Base-by-base conservation (phyloP, 163 green algal genomes). In the Dunaliella salina region DNA sequence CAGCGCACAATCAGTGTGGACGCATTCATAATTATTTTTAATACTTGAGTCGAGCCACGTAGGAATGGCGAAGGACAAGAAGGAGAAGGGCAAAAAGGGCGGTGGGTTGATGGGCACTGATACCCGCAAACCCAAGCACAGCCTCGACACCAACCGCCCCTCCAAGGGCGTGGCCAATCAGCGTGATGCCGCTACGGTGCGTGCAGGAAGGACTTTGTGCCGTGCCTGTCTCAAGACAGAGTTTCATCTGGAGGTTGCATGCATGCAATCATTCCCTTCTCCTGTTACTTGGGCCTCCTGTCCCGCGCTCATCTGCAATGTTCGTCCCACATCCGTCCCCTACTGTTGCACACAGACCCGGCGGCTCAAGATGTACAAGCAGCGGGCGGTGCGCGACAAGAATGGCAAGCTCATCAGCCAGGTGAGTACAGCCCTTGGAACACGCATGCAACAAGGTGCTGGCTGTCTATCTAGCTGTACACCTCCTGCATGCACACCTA, bases 361-460 rank as follows among this genome's bases (percentile, higher is more conserved):
- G n/a, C 93, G 96, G 57, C 94, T 98, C 40, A 93, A 95, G 24
- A 99, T 99, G 97, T 99, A 99, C 93, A 98, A 97, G 80, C 92
- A 85, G 91, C 91, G 82, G 88, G 90, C 97, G 0, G 91, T 93
- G 57, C 89, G 97, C 0, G 95, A 99, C 92, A 98, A 95, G 85
- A 96, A 97, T 24, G 97, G 97, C 11, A 95, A 94, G 50, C 84
- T 99, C 32, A 86, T 98, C 26, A 92, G 95, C 84, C 87, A 97
- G 90, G 93, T 92, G 25, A 86, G 84, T 18, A 30, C 80, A n/a
- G 18, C 81, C 33, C 30, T 34, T 15, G 40, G 40, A 50, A 8
- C 8, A 8, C 8, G 40, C 40, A 50, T 50, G 40, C 40, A 15
- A 8, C 40, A 50, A 15, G 3, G 40, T 50, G 4, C 40, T 50